Evolutionary conservation across 768 basidiomycete genomes (phyloP).

Genomic region (Suillus plorans): DNA sequence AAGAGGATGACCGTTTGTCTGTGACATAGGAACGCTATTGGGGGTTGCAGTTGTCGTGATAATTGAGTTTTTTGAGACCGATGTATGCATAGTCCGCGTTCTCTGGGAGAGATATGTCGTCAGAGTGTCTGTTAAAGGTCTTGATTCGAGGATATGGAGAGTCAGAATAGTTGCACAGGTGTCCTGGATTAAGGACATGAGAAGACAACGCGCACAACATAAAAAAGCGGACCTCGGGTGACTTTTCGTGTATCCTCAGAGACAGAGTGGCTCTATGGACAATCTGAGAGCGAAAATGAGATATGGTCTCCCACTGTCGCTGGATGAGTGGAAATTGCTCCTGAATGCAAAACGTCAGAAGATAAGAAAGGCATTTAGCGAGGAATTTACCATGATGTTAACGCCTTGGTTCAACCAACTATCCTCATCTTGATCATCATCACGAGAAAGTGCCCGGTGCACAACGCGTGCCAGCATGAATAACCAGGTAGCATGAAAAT

Average conservation of each 20-base stretch:
- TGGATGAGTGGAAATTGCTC: slow-evolving; percentile 86
- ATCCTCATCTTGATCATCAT: slow-evolving; percentile 64
- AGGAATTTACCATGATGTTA: slow-evolving; percentile 52
- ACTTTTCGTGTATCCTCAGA: slow-evolving; percentile 59
- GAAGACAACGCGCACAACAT: neutral
- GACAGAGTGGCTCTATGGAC: slow-evolving; percentile 83
- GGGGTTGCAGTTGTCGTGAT: slow-evolving; percentile 12
- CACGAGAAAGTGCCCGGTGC: slow-evolving; percentile 66
- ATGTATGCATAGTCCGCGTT: slow-evolving; percentile 51
- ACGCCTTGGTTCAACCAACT: slow-evolving; percentile 60
- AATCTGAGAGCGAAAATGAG: slow-evolving; percentile 86
- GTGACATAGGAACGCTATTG: slow-evolving; percentile 32
- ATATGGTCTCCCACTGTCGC: slow-evolving; percentile 90
- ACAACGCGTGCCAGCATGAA: slow-evolving; percentile 86
- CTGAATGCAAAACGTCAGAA: slow-evolving; percentile 36
- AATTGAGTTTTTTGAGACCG: slow-evolving; percentile 35
- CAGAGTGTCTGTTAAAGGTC: slow-evolving; percentile 73
- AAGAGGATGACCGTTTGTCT: slow-evolving; percentile 36
- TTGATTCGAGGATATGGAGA: slow-evolving; percentile 86
- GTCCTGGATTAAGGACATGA: slow-evolving; percentile 42
- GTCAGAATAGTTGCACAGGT: slow-evolving; percentile 78
- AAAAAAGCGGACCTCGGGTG: slow-evolving; percentile 47
- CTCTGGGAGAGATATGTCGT: slow-evolving; percentile 71
- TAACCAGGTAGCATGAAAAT: slow-evolving; percentile 83
- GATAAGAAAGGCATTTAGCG: neutral